Evolutionary conservation across 305 asterid genomes (phyloP), one percentile per base, ranked within the genome.

Genomic region (Fraxinus latifolia): DNA sequence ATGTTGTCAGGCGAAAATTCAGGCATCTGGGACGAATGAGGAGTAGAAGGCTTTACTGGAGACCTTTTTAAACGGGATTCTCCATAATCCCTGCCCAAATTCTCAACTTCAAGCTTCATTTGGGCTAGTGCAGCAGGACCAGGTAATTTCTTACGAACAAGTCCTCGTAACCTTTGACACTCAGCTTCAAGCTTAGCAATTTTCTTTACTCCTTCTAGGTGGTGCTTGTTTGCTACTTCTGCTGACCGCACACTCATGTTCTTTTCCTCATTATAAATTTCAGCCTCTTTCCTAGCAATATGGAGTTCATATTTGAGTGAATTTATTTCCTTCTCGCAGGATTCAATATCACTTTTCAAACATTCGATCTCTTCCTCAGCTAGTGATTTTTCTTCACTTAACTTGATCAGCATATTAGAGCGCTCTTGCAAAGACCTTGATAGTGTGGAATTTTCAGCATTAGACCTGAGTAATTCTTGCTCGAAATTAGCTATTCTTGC

Each of bases 101-200:
- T 94, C 89, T 95, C 98, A 60, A 95, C 98, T 86, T 95, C 99
- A 42, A 95, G 95, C 84, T 95, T 95, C 99, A 95, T 95, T 83
- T 94, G 98, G 9, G 98, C 97, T 83, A 95, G 74, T 31, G 99
- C 98, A 81, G 98, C 98, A 58, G 99, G 99, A 44, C 99, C 98
- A 12, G 99, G 99, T 82, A 95, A 84, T 87, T 92, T 93, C 90
- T 95, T 95, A 77, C 97, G 89, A 79, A 95, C 99, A 86, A 95
- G 99, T 72, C 99, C 97, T 65, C 99, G 93, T 84, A 95, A 84
- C 84, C 99, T 92, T 88, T 95, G 99, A 84, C 97, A 93, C 86
- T 95, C 99, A 34, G 95, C 97, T 88, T 95, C 99, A 81, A 95
- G 90, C 93, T 95, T 95, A 7, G 96, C 89, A 31, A 95, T 95